Base-by-base conservation (phyloP, 2,329 filamentous ascomycete genomes). In the Colletotrichum sp. region DNA sequence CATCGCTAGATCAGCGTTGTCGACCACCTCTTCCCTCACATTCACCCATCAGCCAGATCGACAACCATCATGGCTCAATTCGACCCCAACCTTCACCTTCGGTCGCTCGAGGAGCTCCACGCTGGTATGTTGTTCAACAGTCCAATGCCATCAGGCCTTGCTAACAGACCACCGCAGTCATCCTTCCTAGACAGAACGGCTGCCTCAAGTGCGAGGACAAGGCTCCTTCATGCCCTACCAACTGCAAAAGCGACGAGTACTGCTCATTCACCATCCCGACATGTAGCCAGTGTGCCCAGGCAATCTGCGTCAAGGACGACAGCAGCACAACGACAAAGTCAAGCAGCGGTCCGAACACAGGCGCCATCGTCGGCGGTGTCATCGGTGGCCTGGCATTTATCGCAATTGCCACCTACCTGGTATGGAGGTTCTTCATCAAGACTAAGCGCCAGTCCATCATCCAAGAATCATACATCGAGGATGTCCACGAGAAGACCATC, bases 321-420 rank as follows among this genome's bases (percentile, higher is more conserved):
- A 39, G 74, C 72, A 18, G 52, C n/a, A 28, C 44, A 3, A 71
- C 75, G 2, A 71, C 78, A 8, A 73, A 80, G 55, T 80, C 78
- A 55, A 72, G 79, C 75, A 70, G 44, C 49, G 86, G 86, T 13
- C 91, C 94, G 9, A 96, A 95, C 79, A 88, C 94, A 2, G 96
- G 96, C 57, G 95, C 95, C 39, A 98, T 99, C 78, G 96, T 94
- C 3, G 97, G 97, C 78, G 96, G 96, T 78, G 96, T 98, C 12
- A 88, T 99, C 59, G 97, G 96, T 78, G 97, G 96, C 79, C 84
- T 99, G 16, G 89, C 90, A n/a, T 89, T 93, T 62, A 89, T 99
- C 69, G 94, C 90, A n/a, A 85, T 95, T 49, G 83, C 95, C 69
- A 94, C 94, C 4, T 98, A 96, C 80, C 85, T 98, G 55, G 89